Percentiles rank a stretch among this genome's conserved stretches.
Conservation (phyloP, 1,284 basidiomycete genomes). For the Malassezia caprae region DNA sequence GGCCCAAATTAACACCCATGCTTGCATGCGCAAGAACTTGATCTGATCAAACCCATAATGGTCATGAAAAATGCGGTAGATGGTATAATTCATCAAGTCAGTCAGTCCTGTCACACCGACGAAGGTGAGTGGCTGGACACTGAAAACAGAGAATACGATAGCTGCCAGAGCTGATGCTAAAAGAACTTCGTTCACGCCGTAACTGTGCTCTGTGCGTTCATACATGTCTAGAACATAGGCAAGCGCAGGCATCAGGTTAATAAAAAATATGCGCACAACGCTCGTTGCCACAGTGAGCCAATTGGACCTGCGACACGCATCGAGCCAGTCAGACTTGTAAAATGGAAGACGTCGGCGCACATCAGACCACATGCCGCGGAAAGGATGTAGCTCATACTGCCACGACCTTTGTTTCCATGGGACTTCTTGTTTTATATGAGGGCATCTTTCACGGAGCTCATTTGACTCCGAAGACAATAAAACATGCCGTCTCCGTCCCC, state of each 20-base stretch:
- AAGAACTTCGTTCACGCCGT: slow-evolving; percentile 76
- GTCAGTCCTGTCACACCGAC: slow-evolving; percentile 77
- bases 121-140: slow-evolving; percentile 82
- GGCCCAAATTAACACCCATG: slow-evolving; percentile 83
- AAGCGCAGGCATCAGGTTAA: slow-evolving; percentile 68
- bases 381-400: slow-evolving; percentile 50
- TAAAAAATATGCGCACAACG: slow-evolving; percentile 42
- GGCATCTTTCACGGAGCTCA: neutral
- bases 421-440: slow-evolving; percentile 14
- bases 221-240: slow-evolving; percentile 89
- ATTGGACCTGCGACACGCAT: slow-evolving; percentile 27
- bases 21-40: slow-evolving; percentile 38
- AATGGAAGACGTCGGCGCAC: slow-evolving; percentile 66
- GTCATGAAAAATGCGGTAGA: slow-evolving; percentile 42
- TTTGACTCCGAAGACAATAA: neutral
- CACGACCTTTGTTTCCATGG: slow-evolving; percentile 43
- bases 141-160: slow-evolving; percentile 78
- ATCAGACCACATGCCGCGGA: slow-evolving; percentile 67
- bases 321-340: slow-evolving; percentile 50
- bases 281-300: slow-evolving; percentile 29
- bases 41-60: slow-evolving; percentile 35
- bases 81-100: slow-evolving; percentile 46
- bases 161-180: slow-evolving; percentile 60
- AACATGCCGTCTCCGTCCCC: neutral
- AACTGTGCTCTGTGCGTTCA: slow-evolving; percentile 70